Evolutionary conservation across 2,329 filamentous ascomycete species (phyloP).

Genomic region (Xylaria sp.): DNA sequence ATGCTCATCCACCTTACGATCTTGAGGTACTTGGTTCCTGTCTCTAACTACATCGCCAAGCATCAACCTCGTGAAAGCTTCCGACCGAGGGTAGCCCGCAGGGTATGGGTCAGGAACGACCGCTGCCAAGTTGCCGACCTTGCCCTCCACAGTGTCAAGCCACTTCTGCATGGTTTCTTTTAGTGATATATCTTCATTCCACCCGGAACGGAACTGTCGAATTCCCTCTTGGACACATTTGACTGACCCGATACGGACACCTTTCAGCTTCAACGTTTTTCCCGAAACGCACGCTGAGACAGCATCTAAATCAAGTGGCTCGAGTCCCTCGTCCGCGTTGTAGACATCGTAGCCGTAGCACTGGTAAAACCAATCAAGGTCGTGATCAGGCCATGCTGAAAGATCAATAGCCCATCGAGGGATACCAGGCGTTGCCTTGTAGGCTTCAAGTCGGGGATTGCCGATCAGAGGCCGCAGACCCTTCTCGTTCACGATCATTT

Average conservation of each 20-base stretch:
- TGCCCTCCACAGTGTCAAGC: not conserved
- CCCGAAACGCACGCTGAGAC: not conserved
- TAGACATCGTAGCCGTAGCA: conserved; percentile 2
- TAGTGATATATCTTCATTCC: not conserved
- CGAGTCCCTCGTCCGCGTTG: conserved; percentile 1
- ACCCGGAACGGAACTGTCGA: not conserved
- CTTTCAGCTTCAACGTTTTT: not conserved
- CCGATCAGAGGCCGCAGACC: not conserved
- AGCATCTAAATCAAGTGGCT: not conserved
- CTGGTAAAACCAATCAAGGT: conserved; percentile 5
- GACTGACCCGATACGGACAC: not conserved
- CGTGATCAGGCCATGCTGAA: not conserved
- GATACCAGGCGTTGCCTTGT: conserved; percentile 1
- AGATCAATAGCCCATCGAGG: conserved; percentile 7
- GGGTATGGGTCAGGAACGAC: conserved; percentile 5
- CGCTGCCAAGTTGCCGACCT: not conserved
- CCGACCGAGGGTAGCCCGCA: not conserved
- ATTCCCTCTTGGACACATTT: not conserved
- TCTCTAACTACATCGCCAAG: not conserved
- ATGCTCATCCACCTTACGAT: not conserved
- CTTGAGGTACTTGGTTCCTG: not conserved
- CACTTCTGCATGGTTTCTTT: conserved; percentile 2
- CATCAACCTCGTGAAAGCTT: not conserved
- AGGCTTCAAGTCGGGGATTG: conserved; percentile 1
- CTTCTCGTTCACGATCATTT: conserved; percentile 7